Evolutionary conservation across 108 stramenopile genomes (phyloP).

Genomic region (Halocafeteria seosinensis): DNA sequence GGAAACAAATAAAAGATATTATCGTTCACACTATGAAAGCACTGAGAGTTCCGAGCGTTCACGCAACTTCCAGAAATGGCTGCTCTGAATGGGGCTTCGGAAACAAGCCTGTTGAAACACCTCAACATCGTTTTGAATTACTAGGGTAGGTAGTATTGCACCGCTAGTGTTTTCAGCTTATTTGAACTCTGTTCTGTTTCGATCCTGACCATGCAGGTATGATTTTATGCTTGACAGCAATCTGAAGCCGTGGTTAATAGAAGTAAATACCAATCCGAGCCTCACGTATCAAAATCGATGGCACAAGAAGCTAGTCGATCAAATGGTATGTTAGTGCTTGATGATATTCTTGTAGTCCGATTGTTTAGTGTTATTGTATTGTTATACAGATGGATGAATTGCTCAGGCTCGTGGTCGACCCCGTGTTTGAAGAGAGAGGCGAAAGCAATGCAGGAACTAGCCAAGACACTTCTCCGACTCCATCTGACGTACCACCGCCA

Average conservation of each 20-base stretch:
- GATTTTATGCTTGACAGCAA: slow-evolving; percentile 48
- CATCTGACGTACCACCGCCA: too few relatives aligned
- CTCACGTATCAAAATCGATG: slow-evolving; percentile 11
- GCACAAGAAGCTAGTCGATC: neutral
- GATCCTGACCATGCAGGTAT: too few relatives aligned
- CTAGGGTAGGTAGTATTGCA: neutral
- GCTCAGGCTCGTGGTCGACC: too few relatives aligned
- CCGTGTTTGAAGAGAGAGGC: too few relatives aligned
- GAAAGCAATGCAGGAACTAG: too few relatives aligned
- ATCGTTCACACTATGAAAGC: neutral
- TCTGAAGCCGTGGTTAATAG: slow-evolving; percentile 38
- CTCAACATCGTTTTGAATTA: neutral
- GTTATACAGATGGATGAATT: too few relatives aligned
- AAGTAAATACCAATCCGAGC: slow-evolving; percentile 47
- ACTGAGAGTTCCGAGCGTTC: neutral
- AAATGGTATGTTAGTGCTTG: too few relatives aligned
- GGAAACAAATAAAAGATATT: neutral
- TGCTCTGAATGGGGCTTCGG: slow-evolving; percentile 1
- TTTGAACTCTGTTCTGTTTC: neutral
- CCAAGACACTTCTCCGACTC: too few relatives aligned
- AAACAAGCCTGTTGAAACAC: neutral
- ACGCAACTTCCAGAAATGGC: neutral
- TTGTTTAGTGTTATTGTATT: too few relatives aligned
- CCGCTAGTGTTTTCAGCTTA: too few relatives aligned
- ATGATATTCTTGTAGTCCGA: too few relatives aligned